These are phyloP conservation scores for Scolecobasidium constrictum DNA, from an alignment of 2,329 filamentous ascomycete species.

Conservation along the genomic window DNA sequence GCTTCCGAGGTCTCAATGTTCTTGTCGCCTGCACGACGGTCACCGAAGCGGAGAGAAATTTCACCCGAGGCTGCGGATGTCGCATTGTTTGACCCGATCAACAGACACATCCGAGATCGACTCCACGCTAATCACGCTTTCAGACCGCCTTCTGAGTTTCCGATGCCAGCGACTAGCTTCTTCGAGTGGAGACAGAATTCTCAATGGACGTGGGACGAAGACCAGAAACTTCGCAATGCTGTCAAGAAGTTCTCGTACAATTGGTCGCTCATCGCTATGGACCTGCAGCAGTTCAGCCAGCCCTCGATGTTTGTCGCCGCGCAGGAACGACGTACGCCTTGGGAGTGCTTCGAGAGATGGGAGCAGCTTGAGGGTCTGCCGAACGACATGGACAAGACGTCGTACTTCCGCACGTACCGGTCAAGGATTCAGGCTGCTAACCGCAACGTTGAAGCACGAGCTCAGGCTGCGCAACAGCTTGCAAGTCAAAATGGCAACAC, in stretches of 20 bases:
- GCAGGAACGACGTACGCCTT: conserved; percentile 81
- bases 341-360: conserved; percentile 99
- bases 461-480: conserved; percentile 27
- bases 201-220: conserved; percentile 83
- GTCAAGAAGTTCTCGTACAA: conserved; percentile 95
- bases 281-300: conserved; percentile 47
- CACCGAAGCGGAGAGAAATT: conserved; percentile 37
- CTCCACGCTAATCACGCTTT: conserved; percentile 89
- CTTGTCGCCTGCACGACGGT: conserved; percentile 25
- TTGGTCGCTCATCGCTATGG: conserved; percentile 85
- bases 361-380: conserved; percentile 83
- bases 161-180: conserved; percentile 82
- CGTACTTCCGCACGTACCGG: conserved; percentile 77
- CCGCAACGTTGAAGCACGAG: conserved; percentile 46
- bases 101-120: conserved; percentile 79
- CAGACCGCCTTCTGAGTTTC: conserved; percentile 79
- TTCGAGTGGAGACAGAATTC: conserved; percentile 81
- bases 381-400: conserved; percentile 86
- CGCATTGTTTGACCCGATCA: conserved; percentile 79
- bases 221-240: conserved; percentile 74
- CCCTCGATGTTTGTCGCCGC: conserved; percentile 73
- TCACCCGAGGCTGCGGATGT: conserved; percentile 64
- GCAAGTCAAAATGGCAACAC: conserved; percentile 16
- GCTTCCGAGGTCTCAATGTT: conserved; percentile 32
- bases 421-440: conserved; percentile 52